Evolutionary conservation across 305 asterid species (phyloP).

Genomic region (Stenogyne calaminthoides): DNA sequence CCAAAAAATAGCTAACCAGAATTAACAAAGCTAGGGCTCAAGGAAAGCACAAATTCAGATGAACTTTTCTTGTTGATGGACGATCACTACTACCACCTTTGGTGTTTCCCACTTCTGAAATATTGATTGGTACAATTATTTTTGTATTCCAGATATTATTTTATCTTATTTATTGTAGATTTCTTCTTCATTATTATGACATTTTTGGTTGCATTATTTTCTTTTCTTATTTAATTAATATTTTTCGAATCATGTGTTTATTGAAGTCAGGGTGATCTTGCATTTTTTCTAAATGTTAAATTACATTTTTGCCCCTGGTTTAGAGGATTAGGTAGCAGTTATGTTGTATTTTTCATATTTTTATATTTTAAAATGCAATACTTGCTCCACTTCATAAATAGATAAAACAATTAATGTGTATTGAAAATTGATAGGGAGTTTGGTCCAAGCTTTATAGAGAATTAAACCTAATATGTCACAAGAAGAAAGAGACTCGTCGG

Average conservation of each 20-base stretch:
- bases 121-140: slow-evolving; percentile 4
- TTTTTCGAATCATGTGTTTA: neutral
- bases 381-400: slow-evolving; percentile 2
- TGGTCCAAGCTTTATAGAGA: too few species aligned
- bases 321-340: slow-evolving; percentile 7
- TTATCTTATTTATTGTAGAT: neutral
- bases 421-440: too few species aligned
- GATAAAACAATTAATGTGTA: neutral
- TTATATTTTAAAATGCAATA: neutral
- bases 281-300: neutral
- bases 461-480: too few species aligned
- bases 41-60: slow-evolving; percentile 19
- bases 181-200: slow-evolving; percentile 9
- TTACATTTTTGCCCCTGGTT: neutral
- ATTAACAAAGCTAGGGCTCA: slow-evolving; percentile 4
- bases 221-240: neutral
- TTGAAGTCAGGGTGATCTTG: neutral
- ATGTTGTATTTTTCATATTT: neutral
- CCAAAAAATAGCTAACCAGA: slow-evolving; percentile 25
- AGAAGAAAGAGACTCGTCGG: too few species aligned
- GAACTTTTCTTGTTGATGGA: slow-evolving; percentile 21
- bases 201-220: slow-evolving; percentile 18
- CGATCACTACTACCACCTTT: slow-evolving; percentile 20
- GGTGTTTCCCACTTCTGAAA: slow-evolving; percentile 23
- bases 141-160: neutral